phyloP scores from a whole-genome alignment of 495 filamentous ascomycete genomes.

The Xeromyces bisporus region DNA sequence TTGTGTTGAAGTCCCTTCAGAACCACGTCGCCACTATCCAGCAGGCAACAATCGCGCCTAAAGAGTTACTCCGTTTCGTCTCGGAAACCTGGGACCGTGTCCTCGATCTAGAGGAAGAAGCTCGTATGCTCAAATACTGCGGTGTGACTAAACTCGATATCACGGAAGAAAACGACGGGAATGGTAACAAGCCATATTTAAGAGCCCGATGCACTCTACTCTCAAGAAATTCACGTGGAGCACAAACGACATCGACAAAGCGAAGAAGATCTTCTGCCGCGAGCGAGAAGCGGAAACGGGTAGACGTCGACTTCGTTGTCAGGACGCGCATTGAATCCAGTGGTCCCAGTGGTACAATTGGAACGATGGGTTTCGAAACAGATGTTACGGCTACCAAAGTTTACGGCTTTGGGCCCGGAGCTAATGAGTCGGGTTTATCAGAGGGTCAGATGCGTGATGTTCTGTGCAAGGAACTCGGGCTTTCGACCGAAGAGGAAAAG shows the following conservation, averaged over 20 bases:
- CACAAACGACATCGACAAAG: not conserved
- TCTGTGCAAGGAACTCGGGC: conserved; percentile 16
- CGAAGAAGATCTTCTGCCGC: conserved; percentile 5
- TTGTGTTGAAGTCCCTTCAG: conserved; percentile 25
- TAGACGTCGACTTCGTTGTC: conserved; percentile 30
- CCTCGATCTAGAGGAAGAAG: conserved; percentile 25
- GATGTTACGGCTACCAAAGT: conserved; percentile 28
- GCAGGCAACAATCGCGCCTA: conserved; percentile 18
- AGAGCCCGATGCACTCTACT: conserved; percentile 27
- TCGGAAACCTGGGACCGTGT: conserved; percentile 26
- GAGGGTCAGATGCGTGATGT: conserved; percentile 24
- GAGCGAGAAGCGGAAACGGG: conserved; percentile 7
- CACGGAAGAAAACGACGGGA: conserved; percentile 10
- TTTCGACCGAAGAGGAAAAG: conserved; percentile 5
- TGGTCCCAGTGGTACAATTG: conserved; percentile 7
- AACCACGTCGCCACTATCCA: conserved; percentile 15
- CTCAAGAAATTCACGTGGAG: not conserved
- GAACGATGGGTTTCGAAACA: conserved; percentile 21
- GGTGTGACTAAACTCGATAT: conserved; percentile 28
- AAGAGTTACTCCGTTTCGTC: conserved; percentile 21
- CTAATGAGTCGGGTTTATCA: conserved; percentile 13
- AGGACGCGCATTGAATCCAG: conserved; percentile 11
- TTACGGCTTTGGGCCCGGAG: conserved; percentile 24
- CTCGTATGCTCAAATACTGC: conserved; percentile 30
- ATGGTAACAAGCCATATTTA: conserved; percentile 10